A percentile compares a stretch with the other conserved stretches of the same genome.
These are phyloP conservation scores for Populus trichocarpa DNA, from an alignment of 441 rosid species.

Conservation along the genomic window DNA sequence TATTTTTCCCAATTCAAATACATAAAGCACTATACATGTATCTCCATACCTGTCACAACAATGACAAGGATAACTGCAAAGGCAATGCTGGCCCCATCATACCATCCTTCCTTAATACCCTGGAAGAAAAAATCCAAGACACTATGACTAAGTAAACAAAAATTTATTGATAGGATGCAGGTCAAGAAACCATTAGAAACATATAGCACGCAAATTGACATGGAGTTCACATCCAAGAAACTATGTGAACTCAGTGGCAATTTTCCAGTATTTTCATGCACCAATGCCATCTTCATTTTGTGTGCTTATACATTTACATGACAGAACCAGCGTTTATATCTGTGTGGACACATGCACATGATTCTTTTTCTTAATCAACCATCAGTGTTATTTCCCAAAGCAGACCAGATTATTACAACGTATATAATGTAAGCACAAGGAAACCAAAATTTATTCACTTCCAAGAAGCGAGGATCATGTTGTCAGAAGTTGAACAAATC, in stretches of 20 bases:
- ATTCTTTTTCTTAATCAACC: background rate
- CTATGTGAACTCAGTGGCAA: background rate
- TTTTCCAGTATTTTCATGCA: background rate
- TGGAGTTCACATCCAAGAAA: background rate
- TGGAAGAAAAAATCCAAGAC: conserved; percentile 19
- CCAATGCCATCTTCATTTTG: background rate
- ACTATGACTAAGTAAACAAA: background rate
- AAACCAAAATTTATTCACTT: background rate
- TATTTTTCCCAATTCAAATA: background rate
- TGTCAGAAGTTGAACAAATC: background rate
- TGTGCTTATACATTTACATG: background rate
- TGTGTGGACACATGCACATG: background rate
- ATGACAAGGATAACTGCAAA: conserved; percentile 93
- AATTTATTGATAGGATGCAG: conserved; percentile 1
- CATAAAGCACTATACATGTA: background rate
- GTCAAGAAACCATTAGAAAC: conserved; percentile 13
- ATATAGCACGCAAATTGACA: background rate
- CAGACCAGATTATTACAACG: background rate
- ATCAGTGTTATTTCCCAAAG: background rate
- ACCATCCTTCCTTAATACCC: conserved; percentile 98
- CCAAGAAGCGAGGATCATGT: background rate
- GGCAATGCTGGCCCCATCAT: conserved; percentile 99
- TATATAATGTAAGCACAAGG: background rate
- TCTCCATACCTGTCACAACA: conserved; percentile 79
- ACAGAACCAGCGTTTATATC: background rate